phyloP scores from a whole-genome alignment of 371 early-diverging fungal genomes.

The Blastocladiella emersonii region DNA sequence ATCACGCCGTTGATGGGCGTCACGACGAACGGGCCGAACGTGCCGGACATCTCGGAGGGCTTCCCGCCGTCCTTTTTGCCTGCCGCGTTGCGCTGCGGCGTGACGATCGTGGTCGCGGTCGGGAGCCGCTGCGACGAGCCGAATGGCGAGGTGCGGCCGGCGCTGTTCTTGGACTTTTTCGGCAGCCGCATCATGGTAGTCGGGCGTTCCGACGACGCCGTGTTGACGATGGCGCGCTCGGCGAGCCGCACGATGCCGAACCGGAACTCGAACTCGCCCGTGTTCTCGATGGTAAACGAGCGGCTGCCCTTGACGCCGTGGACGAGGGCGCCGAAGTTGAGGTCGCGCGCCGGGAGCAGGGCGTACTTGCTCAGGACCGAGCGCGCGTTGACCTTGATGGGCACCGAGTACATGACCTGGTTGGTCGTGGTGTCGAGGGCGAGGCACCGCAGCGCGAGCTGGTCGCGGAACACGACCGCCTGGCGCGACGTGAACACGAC shows the following conservation, averaged over 20 bases:
- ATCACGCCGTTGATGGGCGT: slow-evolving; percentile 31
- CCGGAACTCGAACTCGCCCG: slow-evolving; percentile 41
- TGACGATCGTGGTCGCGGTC: background rate
- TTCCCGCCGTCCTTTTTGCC: slow-evolving; percentile 27
- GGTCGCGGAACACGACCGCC: slow-evolving; percentile 27
- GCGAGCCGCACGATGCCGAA: slow-evolving; percentile 11
- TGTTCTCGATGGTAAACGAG: slow-evolving; percentile 37
- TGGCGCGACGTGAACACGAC: slow-evolving; percentile 24
- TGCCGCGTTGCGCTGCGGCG: background rate
- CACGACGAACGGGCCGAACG: slow-evolving; percentile 38
- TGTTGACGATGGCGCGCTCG: background rate
- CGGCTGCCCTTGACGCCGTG: slow-evolving; percentile 29
- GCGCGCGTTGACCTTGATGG: slow-evolving; percentile 31
- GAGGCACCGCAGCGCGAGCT: slow-evolving; percentile 22
- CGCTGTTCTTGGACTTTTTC: background rate
- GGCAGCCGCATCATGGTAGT: background rate
- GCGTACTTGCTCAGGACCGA: slow-evolving; percentile 36
- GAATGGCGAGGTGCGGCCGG: background rate
- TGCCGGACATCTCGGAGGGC: slow-evolving; percentile 24
- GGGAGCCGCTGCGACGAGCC: background rate
- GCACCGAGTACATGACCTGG: slow-evolving; percentile 29
- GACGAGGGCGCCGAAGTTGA: slow-evolving; percentile 40
- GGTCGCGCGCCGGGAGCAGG: slow-evolving; percentile 30
- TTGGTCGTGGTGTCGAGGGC: slow-evolving; percentile 6
- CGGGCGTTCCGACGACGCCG: background rate